phyloP scores from a whole-genome alignment of 305 asterid species.

The Fraxinus greggii region DNA sequence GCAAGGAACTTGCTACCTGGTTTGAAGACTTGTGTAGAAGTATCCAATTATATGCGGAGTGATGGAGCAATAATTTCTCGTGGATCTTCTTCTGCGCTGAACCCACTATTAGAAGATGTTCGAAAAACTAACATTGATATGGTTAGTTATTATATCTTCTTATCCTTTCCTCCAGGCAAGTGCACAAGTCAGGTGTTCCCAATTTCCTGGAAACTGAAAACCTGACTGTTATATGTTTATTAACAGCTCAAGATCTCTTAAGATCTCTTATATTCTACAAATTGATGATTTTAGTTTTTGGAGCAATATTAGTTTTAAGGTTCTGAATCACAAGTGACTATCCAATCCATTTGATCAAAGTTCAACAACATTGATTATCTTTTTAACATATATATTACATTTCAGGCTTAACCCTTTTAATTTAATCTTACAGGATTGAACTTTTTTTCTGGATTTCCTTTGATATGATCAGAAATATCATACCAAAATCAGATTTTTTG shows the following conservation, averaged over 20 bases:
- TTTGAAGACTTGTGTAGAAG: slow-evolving; percentile 89
- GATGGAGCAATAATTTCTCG: slow-evolving; percentile 52
- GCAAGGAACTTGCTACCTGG: slow-evolving; percentile 95
- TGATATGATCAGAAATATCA: not conserved
- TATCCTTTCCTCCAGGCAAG: slow-evolving; percentile 7
- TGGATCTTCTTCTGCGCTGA: slow-evolving; percentile 49
- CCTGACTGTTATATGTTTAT: not conserved
- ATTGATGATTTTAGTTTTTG: not conserved
- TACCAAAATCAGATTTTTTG: not conserved
- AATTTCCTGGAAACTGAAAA: not conserved
- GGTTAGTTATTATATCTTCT: slow-evolving; percentile 51
- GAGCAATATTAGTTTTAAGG: not conserved
- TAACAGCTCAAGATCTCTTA: not conserved
- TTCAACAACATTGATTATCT: not conserved
- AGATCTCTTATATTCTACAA: not conserved
- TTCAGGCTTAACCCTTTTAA: not conserved
- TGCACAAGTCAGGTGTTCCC: not conserved
- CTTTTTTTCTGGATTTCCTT: not conserved
- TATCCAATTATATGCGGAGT: slow-evolving; percentile 71
- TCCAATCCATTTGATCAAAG: not conserved
- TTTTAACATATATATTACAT: not conserved
- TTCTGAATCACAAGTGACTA: not conserved
- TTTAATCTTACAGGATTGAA: not conserved
- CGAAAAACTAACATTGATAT: slow-evolving; percentile 56
- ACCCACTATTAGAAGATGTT: slow-evolving; percentile 53